A percentile compares a stretch with the other conserved stretches of the same genome.
phyloP scores from a whole-genome alignment of 2,329 filamentous ascomycete genomes.

The Pyricularia sp. region DNA sequence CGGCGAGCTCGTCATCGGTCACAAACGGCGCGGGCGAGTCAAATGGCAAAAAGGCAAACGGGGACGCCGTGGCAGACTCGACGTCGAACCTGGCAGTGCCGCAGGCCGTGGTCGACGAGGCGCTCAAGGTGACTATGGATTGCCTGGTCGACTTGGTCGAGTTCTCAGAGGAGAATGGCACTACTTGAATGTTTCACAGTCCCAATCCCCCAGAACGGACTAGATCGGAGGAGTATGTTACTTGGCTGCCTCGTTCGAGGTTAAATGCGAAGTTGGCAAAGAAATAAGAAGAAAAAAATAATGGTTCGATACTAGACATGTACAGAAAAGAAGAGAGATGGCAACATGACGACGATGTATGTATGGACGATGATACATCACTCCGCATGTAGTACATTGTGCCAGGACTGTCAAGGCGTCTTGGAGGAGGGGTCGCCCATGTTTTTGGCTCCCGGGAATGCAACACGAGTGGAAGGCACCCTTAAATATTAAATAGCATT shows the following conservation, averaged over 20 bases:
- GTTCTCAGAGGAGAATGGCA: conserved; percentile 13
- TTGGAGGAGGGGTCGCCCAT: neutral
- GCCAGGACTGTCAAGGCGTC: neutral
- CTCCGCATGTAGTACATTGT: neutral
- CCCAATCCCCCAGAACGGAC: too few species aligned
- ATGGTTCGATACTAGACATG: neutral
- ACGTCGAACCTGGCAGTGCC: conserved; percentile 44
- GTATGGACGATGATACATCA: neutral
- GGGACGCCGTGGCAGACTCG: conserved; percentile 15
- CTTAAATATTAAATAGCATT: neutral
- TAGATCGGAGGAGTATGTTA: neutral
- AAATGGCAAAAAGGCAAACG: conserved; percentile 23
- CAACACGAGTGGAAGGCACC: neutral
- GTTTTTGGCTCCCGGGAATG: neutral
- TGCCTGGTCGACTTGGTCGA: conserved; percentile 35
- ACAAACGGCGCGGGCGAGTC: conserved; percentile 21
- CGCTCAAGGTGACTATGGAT: conserved; percentile 49
- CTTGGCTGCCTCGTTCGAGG: neutral
- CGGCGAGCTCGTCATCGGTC: conserved; percentile 19
- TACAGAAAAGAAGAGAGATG: neutral
- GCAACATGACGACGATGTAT: neutral
- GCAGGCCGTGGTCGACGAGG: conserved; percentile 49
- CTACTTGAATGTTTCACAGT: conserved; percentile 7
- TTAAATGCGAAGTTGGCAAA: too few species aligned
- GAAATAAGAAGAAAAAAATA: neutral